Percentiles rank a stretch among this genome's conserved stretches.
Evolutionary conservation across 441 rosid genomes (phyloP).

Genomic region (Euphorbia celastroides): DNA sequence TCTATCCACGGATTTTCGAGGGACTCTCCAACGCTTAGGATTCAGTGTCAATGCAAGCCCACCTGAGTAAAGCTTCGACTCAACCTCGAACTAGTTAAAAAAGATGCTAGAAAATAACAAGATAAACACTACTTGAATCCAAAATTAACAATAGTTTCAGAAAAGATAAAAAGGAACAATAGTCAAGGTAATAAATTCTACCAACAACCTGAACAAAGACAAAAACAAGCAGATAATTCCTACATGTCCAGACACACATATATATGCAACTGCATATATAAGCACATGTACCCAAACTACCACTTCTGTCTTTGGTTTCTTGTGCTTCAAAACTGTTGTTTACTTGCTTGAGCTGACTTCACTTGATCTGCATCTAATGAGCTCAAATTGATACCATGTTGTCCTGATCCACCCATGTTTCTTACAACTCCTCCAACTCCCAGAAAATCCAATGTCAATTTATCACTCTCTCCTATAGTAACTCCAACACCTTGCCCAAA

Average conservation of each 20-base stretch:
- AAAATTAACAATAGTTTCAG: neutral
- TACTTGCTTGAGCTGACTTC: conserved; percentile 27
- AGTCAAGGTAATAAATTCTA: neutral
- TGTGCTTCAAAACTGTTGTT: conserved; percentile 21
- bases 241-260: conserved; percentile 7
- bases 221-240: conserved; percentile 2
- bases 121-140: neutral
- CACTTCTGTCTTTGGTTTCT: neutral
- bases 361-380: conserved; percentile 27
- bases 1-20: too few relatives aligned
- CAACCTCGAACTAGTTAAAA: too few relatives aligned
- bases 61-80: too few relatives aligned
- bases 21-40: too few relatives aligned
- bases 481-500: conserved; percentile 26
- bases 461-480: conserved; percentile 34
- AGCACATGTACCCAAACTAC: conserved; percentile 20
- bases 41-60: too few relatives aligned
- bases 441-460: conserved; percentile 63
- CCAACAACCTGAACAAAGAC: neutral
- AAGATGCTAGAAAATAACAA: neutral
- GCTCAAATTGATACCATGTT: conserved; percentile 32
- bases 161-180: neutral
- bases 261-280: conserved; percentile 9
- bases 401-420: conserved; percentile 40
- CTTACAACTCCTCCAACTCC: conserved; percentile 69